Evolutionary conservation across 345 rosid genomes (phyloP).

Genomic region (Arabidopsis thaliana): DNA sequence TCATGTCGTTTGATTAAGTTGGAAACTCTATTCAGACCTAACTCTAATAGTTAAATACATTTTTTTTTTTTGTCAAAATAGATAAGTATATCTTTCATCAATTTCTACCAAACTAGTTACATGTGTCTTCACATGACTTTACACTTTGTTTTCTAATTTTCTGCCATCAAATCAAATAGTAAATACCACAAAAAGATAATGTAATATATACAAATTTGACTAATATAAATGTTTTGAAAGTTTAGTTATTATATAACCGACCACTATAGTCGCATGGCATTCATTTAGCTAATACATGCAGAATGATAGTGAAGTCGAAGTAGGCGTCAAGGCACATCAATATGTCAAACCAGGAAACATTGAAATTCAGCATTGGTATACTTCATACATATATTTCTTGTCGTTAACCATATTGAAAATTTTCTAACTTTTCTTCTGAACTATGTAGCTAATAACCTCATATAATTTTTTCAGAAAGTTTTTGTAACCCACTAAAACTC

Average conservation of each 20-base stretch:
- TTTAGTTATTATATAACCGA: not conserved
- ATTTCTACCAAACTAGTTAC: constrained; percentile 37
- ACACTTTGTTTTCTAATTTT: constrained; percentile 10
- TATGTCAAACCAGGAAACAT: not conserved
- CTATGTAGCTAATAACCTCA: not conserved
- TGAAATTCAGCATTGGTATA: constrained; percentile 3
- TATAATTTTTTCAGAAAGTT: not conserved
- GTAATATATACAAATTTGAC: not conserved
- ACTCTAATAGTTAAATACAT: constrained; percentile 40
- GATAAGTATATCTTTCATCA: constrained; percentile 42
- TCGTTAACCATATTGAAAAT: not conserved
- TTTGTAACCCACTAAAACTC: not conserved
- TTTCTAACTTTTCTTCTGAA: not conserved
- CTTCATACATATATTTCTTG: not conserved
- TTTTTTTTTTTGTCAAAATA: constrained; percentile 9
- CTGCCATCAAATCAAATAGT: constrained; percentile 1
- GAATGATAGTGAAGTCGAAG: constrained; percentile 15
- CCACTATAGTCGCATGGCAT: constrained; percentile 5
- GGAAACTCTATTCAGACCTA: constrained; percentile 37
- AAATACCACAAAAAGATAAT: constrained; percentile 11
- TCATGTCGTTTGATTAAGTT: constrained; percentile 30
- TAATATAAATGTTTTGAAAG: not conserved
- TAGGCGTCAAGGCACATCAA: constrained; percentile 9
- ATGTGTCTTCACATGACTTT: constrained; percentile 36
- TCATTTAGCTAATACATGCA: not conserved